These are phyloP conservation scores for Bullera alba DNA, from an alignment of 768 basidiomycete species.

Conservation along the genomic window DNA sequence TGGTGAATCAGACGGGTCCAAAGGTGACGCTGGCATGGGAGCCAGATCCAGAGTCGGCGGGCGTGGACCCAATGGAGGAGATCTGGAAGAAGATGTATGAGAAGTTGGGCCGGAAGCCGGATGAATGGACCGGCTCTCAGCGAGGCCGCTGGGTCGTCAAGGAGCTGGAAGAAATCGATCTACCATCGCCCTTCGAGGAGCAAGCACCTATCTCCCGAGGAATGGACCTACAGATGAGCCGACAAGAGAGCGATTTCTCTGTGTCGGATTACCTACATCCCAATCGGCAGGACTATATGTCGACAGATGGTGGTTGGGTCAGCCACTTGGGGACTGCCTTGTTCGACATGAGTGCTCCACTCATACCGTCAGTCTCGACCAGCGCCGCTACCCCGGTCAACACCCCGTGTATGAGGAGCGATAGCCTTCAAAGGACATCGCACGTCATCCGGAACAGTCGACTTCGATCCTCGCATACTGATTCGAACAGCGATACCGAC, in stretches of 20 bases:
- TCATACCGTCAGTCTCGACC: constrained; percentile 11
- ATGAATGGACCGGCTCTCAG: not conserved
- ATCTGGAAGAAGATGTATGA: constrained; percentile 15
- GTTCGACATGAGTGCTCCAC: constrained; percentile 25
- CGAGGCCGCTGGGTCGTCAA: constrained; percentile 15
- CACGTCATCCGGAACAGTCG: not conserved
- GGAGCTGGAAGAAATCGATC: not conserved
- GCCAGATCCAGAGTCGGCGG: constrained; percentile 7
- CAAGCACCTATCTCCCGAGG: not conserved
- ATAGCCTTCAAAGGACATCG: constrained; percentile 5
- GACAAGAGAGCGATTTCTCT: constrained; percentile 7
- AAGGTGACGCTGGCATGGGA: constrained; percentile 10
- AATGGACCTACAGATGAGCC: not conserved
- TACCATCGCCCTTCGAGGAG: not conserved
- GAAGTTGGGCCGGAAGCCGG: constrained; percentile 7
- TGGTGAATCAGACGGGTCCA: not conserved
- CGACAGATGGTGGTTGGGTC: not conserved
- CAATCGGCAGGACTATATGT: not conserved
- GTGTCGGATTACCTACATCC: constrained; percentile 3
- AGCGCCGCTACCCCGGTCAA: constrained; percentile 15
- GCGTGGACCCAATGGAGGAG: constrained; percentile 7
- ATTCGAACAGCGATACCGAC: not conserved
- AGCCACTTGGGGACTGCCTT: constrained; percentile 7
- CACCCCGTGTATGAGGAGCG: constrained; percentile 14
- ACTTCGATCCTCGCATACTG: not conserved